Evolutionary conservation across 2,329 filamentous ascomycete genomes (phyloP), one percentile per base, ranked within the genome.

Genomic region (Fusarium pseudonygamai): DNA sequence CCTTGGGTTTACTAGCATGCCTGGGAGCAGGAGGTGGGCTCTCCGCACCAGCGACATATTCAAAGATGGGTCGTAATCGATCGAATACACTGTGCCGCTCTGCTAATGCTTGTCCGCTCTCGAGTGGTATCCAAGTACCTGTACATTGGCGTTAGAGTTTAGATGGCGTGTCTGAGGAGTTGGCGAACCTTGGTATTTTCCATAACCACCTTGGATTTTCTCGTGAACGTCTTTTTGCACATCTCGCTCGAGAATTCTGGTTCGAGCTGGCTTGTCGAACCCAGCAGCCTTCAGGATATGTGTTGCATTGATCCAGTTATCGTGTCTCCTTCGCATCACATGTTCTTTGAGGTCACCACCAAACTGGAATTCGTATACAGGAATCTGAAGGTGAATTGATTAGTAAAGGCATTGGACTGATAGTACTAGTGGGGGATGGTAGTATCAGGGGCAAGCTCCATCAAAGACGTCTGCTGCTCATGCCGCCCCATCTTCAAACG

Each of bases 291-390:
- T 99, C 55, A 99, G 86, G 68, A 99, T 98, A 80, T 99, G 96
- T 60, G 96, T 99, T n/a, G 96, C 96, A 86, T 99, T 99, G 85
- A 99, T 96, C 95, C 96, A 99, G 83, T 98, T 91, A 82, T 99
- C 96, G 60, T 91, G 89, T 68, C 96, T 91, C 57, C 96, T 91
- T 82, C 96, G 93, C 96, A 99, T 99, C 74, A 98, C 93, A 93
- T 98, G 94, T 78, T 93, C 89, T 80, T 92, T 91, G 37, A 91
- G 80, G 80, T 97, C 94, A 75, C 87, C 87, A 40, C 92, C 94
- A 77, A 97, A 92, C 81, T 97, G 95, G 83, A 91, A 96, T 81
- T 98, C 96, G 81, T 96, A 98, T 16, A 98, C 96, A 40, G 96
- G 96, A 70, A 97, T 95, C 94, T 98, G 79, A 55, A 56, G 64